These are phyloP conservation scores for Dissoconium aciculare DNA, from an alignment of 2,329 filamentous ascomycete species.

Conservation along the genomic window DNA sequence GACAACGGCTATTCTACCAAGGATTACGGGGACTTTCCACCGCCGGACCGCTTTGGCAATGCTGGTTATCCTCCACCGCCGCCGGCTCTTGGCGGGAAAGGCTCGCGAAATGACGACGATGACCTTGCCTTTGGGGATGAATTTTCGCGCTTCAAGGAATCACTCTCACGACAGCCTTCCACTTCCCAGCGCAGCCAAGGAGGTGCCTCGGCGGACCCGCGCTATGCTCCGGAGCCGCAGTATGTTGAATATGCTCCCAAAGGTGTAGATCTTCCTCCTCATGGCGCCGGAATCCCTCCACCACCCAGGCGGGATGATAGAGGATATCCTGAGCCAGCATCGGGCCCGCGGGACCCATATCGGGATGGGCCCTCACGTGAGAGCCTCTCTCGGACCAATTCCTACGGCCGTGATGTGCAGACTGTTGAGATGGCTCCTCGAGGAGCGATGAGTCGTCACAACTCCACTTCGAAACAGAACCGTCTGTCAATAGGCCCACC, in stretches of 20 bases:
- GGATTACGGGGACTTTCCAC: slow-evolving; percentile 30
- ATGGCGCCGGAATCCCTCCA: slow-evolving; percentile 19
- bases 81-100: too few species aligned
- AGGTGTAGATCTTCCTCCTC: slow-evolving; percentile 29
- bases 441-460: slow-evolving; percentile 10
- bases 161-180: slow-evolving; percentile 10
- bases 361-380: too few species aligned
- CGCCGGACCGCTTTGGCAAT: slow-evolving; percentile 31
- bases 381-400: slow-evolving; percentile 7
- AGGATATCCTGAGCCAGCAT: slow-evolving; percentile 9
- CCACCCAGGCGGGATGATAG: slow-evolving; percentile 6
- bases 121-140: slow-evolving; percentile 21
- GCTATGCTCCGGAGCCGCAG: slow-evolving; percentile 14
- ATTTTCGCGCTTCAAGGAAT: slow-evolving; percentile 6
- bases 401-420: slow-evolving; percentile 16
- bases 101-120: too few species aligned
- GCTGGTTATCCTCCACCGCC: too few species aligned
- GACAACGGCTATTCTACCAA: too few species aligned
- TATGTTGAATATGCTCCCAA: slow-evolving; percentile 29
- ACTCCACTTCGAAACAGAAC: slow-evolving; percentile 10
- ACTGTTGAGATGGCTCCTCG: slow-evolving; percentile 28
- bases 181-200: slow-evolving; percentile 13
- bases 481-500: slow-evolving; percentile 14
- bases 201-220: slow-evolving; percentile 10
- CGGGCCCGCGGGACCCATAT: slow-evolving; percentile 11